These are phyloP conservation scores for Trypanosoma theileri DNA, from an alignment of 208 protist genomes.

Conservation along the genomic window DNA sequence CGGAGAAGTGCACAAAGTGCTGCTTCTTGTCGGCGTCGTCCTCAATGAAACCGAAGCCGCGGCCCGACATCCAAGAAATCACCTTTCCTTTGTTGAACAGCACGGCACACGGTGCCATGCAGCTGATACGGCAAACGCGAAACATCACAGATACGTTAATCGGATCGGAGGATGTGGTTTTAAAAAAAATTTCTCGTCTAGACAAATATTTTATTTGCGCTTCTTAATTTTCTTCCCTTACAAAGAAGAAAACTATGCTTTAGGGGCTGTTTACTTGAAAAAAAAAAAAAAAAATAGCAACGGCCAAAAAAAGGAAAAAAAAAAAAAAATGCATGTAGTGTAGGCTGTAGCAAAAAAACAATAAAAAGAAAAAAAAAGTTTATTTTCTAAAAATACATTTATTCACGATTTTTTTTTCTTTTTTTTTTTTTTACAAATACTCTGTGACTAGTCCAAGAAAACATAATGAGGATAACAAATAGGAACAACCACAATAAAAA, in stretches of 20 bases:
- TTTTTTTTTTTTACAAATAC: too few relatives aligned
- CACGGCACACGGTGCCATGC: constrained; percentile 49
- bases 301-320: too few relatives aligned
- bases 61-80: constrained; percentile 86
- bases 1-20: constrained; percentile 92
- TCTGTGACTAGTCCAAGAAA: too few relatives aligned
- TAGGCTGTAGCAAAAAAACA: too few relatives aligned
- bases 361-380: too few relatives aligned
- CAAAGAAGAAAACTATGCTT: constrained; percentile 28
- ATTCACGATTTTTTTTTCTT: too few relatives aligned
- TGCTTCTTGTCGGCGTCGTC: constrained; percentile 90
- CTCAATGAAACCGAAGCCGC: constrained; percentile 91
- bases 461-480: too few relatives aligned
- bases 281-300: too few relatives aligned
- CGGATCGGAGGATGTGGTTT: background rate
- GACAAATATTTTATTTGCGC: background rate
- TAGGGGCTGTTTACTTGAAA: too few relatives aligned
- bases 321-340: too few relatives aligned
- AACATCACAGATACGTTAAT: constrained; percentile 49
- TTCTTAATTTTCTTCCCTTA: constrained; percentile 4
- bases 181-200: constrained; percentile 1
- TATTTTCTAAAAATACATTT: too few relatives aligned
- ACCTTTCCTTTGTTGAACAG: constrained; percentile 89
- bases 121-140: constrained; percentile 52
- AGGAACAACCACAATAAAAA: background rate